A percentile compares a stretch with the other conserved stretches of the same genome.
These are phyloP conservation scores for Periglandula ipomoeae DNA, from an alignment of 2,329 filamentous ascomycete genomes.

Conservation along the genomic window DNA sequence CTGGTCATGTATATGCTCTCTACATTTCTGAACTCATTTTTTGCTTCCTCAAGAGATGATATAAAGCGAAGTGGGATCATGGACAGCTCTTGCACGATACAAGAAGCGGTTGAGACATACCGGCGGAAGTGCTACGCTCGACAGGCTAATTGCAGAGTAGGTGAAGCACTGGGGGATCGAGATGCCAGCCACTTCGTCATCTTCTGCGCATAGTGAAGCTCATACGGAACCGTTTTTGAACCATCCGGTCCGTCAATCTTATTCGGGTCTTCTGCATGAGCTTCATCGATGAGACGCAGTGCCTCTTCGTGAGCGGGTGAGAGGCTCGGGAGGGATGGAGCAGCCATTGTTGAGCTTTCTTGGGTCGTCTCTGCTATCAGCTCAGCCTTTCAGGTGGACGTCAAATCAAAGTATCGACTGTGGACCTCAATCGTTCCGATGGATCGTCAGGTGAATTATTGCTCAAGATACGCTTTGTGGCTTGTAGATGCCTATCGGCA, in stretches of 20 bases:
- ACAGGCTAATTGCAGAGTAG: conserved; percentile 63
- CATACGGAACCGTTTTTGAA: conserved; percentile 51
- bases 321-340: background rate
- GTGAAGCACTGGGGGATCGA: conserved; percentile 52
- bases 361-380: no score
- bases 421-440: no score
- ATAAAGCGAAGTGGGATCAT: no score
- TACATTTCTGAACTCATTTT: no score
- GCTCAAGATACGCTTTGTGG: background rate
- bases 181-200: conserved; percentile 66
- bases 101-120: no score
- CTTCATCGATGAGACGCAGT: conserved; percentile 62
- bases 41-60: no score
- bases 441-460: no score
- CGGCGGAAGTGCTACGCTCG: conserved; percentile 78
- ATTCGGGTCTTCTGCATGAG: conserved; percentile 32
- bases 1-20: no score
- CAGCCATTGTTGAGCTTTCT: background rate
- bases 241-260: conserved; percentile 32
- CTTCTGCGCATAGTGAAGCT: conserved; percentile 72
- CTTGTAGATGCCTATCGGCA: background rate
- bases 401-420: no score
- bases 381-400: no score
- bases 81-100: no score
- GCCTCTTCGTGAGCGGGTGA: conserved; percentile 35